Conservation (phyloP, 306 rosid genomes). For the Mimosa pudica region DNA sequence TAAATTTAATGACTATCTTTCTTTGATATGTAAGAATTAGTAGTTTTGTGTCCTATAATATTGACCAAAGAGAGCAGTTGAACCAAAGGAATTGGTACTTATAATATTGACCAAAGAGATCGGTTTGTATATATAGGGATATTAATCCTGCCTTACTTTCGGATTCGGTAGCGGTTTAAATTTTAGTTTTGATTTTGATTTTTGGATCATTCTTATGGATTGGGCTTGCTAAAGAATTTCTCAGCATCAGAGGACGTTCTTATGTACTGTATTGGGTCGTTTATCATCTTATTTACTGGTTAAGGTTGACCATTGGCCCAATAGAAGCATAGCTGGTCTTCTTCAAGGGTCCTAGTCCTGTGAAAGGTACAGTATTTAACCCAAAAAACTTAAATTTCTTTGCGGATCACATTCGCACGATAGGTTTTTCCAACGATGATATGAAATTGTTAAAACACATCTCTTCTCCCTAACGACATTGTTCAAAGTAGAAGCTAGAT, state of each 20-base stretch:
- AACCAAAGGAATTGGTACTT: no score
- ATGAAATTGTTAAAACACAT: constrained; percentile 33
- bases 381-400: constrained; percentile 3
- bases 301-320: not conserved
- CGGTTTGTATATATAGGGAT: no score
- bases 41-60: no score
- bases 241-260: not conserved
- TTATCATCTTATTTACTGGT: no score
- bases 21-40: not conserved
- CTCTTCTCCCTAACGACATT: constrained; percentile 36
- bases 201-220: constrained; percentile 33
- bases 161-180: not conserved
- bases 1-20: no score
- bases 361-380: constrained; percentile 1
- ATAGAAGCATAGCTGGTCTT: not conserved
- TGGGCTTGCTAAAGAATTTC: constrained; percentile 2
- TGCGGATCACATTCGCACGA: constrained; percentile 31
- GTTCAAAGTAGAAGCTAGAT: constrained; percentile 32
- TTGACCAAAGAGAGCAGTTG: no score
- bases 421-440: constrained; percentile 21
- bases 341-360: not conserved
- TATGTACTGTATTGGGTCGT: not conserved
- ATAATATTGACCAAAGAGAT: no score
- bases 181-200: not conserved
- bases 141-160: no score